Evolutionary conservation across 768 basidiomycete genomes (phyloP), one percentile per base, ranked within the genome.

Genomic region (Hypsizygus marmoreus): DNA sequence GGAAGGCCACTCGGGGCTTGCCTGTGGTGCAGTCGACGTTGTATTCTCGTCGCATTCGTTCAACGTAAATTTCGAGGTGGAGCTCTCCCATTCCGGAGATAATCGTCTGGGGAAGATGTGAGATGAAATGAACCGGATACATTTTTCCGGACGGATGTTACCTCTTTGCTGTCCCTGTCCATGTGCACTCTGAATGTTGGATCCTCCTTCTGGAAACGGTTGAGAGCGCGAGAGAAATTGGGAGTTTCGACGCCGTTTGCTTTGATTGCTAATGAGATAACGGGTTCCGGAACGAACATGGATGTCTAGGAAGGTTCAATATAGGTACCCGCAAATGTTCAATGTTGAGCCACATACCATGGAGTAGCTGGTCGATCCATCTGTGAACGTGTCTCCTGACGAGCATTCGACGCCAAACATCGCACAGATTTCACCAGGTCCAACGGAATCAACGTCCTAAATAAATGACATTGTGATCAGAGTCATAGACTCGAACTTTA

Each of bases 61-160:
- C 97, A 49, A 97, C 94, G 69, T 99, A 98, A 61, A 99, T 95
- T 61, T 99, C 97, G 17, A 99, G 80, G 63, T 99, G 97, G 13
- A 99, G 81, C 66, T 99, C 97, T 19, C 97, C 97, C 97, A 99
- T 99, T 16, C 97, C 97, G 23, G 95, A 97, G 54, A 99, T 97
- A 66, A 99, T 98, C 12, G 95, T 98, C 91, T 94, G 54, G 13
- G 12, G 2, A 43, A 32, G 19, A 40, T 14, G 19, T 36, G 31
- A 38, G 31, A 19, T 20, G 30, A 9, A 39, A 45, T n/a, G 34
- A 25, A 44, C 7, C 26, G 22, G 16, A 32, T 9, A 33, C 25
- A 32, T 14, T 12, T 25, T 9, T 10, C 14, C n/a, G 22, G 3
- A 2, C 13, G 29, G 2, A 48, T 42, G 64, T 51, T 55, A 89